A percentile compares a stretch with the other conserved stretches of the same genome.
phyloP scores from a whole-genome alignment of 78 protist species.

The Planoprotostelium fungivorum region DNA sequence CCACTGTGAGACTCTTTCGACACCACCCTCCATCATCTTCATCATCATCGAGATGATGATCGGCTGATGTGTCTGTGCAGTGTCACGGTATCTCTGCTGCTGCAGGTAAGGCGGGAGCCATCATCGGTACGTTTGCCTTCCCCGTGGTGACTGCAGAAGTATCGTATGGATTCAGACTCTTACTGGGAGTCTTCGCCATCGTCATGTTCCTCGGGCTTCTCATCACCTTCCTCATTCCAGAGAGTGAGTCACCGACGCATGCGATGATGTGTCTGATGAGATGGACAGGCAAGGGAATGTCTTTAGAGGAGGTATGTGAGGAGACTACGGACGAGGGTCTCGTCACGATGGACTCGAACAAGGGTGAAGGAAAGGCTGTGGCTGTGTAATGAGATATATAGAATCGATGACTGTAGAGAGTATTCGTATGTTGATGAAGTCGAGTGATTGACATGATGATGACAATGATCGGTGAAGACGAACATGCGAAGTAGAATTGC shows the following conservation, averaged over 20 bases:
- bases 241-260: too few relatives aligned
- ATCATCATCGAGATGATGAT: too few relatives aligned
- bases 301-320: background rate
- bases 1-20: slow-evolving; percentile 19
- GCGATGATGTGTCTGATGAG: too few relatives aligned
- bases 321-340: background rate
- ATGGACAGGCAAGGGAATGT: background rate
- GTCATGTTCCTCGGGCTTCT: background rate
- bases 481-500: too few relatives aligned
- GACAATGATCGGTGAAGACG: too few relatives aligned
- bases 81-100: slow-evolving; percentile 84
- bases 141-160: background rate
- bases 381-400: too few relatives aligned
- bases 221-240: background rate
- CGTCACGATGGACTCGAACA: too few relatives aligned
- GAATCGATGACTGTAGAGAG: too few relatives aligned
- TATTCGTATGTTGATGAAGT: too few relatives aligned
- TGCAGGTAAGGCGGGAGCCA: slow-evolving; percentile 81
- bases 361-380: too few relatives aligned
- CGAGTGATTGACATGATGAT: too few relatives aligned
- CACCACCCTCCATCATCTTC: too few relatives aligned
- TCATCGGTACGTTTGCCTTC: slow-evolving; percentile 68
- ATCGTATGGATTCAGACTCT: background rate
- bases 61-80: background rate
- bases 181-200: background rate